Percentiles rank a stretch among this genome's conserved stretches.
Conservation (phyloP, 768 basidiomycete species). For the Leucosporidium yakuticum region DNA sequence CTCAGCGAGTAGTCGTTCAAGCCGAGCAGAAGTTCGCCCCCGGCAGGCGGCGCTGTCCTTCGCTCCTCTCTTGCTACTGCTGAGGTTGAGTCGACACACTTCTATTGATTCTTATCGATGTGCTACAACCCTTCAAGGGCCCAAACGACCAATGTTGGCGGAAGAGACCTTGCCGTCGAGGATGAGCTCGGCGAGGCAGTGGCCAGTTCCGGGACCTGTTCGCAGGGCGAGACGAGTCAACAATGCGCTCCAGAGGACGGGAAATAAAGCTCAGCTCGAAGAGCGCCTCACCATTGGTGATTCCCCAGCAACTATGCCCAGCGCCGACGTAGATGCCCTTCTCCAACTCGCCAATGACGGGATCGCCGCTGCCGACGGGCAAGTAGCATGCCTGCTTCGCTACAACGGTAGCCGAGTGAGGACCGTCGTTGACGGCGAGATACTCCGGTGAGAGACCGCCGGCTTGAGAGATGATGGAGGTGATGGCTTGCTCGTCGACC, state of each 20-base stretch:
- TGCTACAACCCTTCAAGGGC: no score
- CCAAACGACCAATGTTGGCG: slow-evolving; percentile 40
- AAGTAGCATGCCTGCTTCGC: slow-evolving; percentile 69
- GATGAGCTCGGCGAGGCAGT: slow-evolving; percentile 62
- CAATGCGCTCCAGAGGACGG: neutral
- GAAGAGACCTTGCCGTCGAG: slow-evolving; percentile 61
- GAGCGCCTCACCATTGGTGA: slow-evolving; percentile 5
- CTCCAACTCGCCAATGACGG: slow-evolving; percentile 62
- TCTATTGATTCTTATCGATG: no score
- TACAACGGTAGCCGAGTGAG: slow-evolving; percentile 52
- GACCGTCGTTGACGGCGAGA: slow-evolving; percentile 49
- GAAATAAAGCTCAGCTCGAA: neutral
- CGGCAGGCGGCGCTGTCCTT: no score
- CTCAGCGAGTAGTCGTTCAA: no score
- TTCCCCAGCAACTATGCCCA: slow-evolving; percentile 60
- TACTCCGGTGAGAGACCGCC: slow-evolving; percentile 41
- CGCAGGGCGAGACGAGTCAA: neutral
- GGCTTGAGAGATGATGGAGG: slow-evolving; percentile 46
- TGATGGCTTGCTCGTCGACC: slow-evolving; percentile 55
- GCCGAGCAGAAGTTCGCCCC: no score
- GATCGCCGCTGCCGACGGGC: slow-evolving; percentile 61
- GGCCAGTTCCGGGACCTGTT: slow-evolving; percentile 73
- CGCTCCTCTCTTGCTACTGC: no score
- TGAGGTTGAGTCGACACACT: no score
- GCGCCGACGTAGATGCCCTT: slow-evolving; percentile 64